A percentile compares a stretch with the other conserved stretches of the same genome.
Evolutionary conservation across 1,284 basidiomycete genomes (phyloP).

Genomic region (Rugosomyces carneus): DNA sequence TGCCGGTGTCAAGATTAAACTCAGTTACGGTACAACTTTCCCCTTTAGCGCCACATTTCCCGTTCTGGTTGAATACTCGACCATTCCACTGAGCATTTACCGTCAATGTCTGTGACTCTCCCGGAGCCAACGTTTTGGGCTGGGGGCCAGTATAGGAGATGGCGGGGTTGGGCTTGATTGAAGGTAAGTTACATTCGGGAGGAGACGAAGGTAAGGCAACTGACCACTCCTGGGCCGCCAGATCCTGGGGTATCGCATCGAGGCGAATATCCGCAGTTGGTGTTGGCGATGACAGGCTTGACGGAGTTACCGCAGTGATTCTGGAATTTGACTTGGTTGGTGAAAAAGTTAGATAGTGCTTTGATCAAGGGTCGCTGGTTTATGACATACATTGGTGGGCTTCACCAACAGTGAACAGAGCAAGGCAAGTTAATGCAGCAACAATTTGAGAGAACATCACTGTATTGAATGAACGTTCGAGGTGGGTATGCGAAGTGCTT

Average conservation of each 20-base stretch:
- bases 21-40: conserved; percentile 34
- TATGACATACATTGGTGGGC: conserved; percentile 7
- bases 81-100: conserved; percentile 35
- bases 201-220: conserved; percentile 4
- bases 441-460: not conserved
- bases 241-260: conserved; percentile 28
- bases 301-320: conserved; percentile 29
- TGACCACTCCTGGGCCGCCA: conserved; percentile 27
- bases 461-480: not conserved
- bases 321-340: conserved; percentile 24
- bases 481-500: too few relatives aligned
- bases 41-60: conserved; percentile 28
- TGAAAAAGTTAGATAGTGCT: not conserved
- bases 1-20: conserved; percentile 35
- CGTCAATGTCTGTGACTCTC: conserved; percentile 22
- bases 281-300: conserved; percentile 30
- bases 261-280: conserved; percentile 35
- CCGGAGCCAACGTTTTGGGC: conserved; percentile 24
- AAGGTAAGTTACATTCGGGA: not conserved
- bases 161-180: conserved; percentile 23
- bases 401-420: not conserved
- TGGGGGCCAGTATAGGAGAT: conserved; percentile 30
- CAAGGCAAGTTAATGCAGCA: conserved; percentile 5
- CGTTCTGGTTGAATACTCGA: conserved; percentile 32
- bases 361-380: too few relatives aligned